Evolutionary conservation across 768 basidiomycete genomes (phyloP).

Genomic region (Phylloporus scabripes): DNA sequence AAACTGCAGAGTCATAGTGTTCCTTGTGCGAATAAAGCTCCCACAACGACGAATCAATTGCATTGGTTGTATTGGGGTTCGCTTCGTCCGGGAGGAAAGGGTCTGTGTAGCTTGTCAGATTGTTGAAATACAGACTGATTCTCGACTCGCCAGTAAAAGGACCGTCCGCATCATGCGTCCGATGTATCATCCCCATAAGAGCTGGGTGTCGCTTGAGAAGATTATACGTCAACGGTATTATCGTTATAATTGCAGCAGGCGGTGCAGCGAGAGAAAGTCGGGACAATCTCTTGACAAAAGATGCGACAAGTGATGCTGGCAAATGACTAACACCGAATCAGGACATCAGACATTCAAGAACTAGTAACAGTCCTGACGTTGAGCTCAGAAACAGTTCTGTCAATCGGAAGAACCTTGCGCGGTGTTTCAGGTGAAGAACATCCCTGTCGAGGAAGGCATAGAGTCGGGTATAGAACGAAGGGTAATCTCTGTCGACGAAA

Average conservation of each 20-base stretch:
- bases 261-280: constrained; percentile 80
- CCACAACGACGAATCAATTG: constrained; percentile 88
- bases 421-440: constrained; percentile 85
- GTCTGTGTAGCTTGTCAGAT: constrained; percentile 38
- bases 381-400: constrained; percentile 89
- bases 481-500: constrained; percentile 69
- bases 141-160: constrained; percentile 31
- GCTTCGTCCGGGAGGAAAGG: constrained; percentile 62
- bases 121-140: background rate
- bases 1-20: constrained; percentile 85
- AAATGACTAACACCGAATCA: constrained; percentile 58
- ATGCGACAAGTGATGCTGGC: constrained; percentile 86
- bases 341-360: background rate
- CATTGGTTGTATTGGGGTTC: constrained; percentile 73
- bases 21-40: constrained; percentile 73
- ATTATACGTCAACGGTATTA: constrained; percentile 93
- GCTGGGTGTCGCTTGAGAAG: constrained; percentile 87
- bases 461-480: constrained; percentile 88
- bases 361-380: constrained; percentile 53
- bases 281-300: constrained; percentile 89
- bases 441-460: constrained; percentile 87
- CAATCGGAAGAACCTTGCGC: constrained; percentile 92
- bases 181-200: constrained; percentile 91
- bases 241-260: constrained; percentile 84
- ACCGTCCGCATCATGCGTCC: constrained; percentile 37